phyloP scores from a whole-genome alignment of 2,329 filamentous ascomycete genomes.

The Tothia fuscella region DNA sequence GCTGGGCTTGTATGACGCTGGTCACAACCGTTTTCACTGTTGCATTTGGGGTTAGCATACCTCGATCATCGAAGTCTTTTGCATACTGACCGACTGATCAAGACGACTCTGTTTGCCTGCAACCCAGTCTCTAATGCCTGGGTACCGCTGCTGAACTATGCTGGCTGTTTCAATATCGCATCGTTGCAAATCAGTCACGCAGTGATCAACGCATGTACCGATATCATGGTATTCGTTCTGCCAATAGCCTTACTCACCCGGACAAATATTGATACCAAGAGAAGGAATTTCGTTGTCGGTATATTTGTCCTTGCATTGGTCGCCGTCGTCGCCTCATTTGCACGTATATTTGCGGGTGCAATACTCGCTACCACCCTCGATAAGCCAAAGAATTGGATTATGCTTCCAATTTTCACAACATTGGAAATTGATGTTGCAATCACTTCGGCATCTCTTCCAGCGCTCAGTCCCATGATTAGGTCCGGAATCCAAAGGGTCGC shows the following conservation, averaged over 20 bases:
- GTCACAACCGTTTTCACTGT: not conserved
- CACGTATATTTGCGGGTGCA: too few species aligned
- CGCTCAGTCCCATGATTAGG: not conserved
- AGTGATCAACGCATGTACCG: not conserved
- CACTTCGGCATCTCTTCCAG: not conserved
- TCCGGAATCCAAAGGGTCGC: not conserved
- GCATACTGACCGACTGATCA: not conserved
- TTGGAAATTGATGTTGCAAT: not conserved
- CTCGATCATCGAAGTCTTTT: not conserved
- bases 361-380: not conserved
- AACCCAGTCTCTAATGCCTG: not conserved
- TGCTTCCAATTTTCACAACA: not conserved
- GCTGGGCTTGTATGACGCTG: not conserved
- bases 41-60: constrained; percentile 1
- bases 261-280: not conserved
- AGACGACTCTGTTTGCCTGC: constrained; percentile 4
- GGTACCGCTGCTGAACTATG: not conserved
- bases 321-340: not conserved
- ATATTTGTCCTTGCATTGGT: constrained; percentile 2
- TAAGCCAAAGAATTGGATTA: not conserved
- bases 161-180: not conserved
- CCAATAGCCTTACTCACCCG: not conserved
- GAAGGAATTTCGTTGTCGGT: not conserved
- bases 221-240: not conserved
- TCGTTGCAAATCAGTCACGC: not conserved